Base-by-base conservation (phyloP, 1,284 basidiomycete species). In the Austroboletus niveus region DNA sequence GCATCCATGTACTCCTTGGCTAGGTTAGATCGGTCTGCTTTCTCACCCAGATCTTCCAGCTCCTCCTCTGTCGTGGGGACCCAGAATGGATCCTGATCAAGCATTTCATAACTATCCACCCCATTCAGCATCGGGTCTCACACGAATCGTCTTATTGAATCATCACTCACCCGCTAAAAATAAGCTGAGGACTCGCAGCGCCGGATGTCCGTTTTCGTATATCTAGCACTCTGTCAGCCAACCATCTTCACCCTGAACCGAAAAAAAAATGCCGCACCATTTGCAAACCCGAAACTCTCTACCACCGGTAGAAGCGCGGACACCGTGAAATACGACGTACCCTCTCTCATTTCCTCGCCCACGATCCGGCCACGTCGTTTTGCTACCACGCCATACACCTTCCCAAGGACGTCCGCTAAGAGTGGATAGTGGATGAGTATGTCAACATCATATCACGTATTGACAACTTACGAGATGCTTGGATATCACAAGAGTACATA, bases 401-500 rank as follows among this genome's bases (percentile, higher is more conserved):
- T 99, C 8, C 97, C 97, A 40, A 99, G 80, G 0, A 98, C 97
- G 58, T 99, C 97, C 62, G 94, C 93, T 96, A 60, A 44, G 42
- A 51, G 44, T 30, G 34, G 49, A 35, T 27, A 24, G 39, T 14
- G 17, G 27, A 43, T 40, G 35, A 11, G 48, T 51, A 35, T 38
- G 31, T 57, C 50, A 62, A 44, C 41, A 46, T 50, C 45, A 32
- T 24, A 42, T 8, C 12, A 51, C 15, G 41, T 41, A 27, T 17
- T 11, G 32, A 44, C 34, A 35, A 76, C 89, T 70, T 67, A 95
- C 94, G 94, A 9, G 95, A 94, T 1, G 95, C 93, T 74, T 98
- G 97, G 55, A 99, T 98, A 66, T 99, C 95, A 72, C 97, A 99
- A 7, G 89, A 89, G 72, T 99, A 99, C 93, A 98, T 98, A 1